Evolutionary conservation across 345 rosid species (phyloP).

Genomic region (Camelina laxa): DNA sequence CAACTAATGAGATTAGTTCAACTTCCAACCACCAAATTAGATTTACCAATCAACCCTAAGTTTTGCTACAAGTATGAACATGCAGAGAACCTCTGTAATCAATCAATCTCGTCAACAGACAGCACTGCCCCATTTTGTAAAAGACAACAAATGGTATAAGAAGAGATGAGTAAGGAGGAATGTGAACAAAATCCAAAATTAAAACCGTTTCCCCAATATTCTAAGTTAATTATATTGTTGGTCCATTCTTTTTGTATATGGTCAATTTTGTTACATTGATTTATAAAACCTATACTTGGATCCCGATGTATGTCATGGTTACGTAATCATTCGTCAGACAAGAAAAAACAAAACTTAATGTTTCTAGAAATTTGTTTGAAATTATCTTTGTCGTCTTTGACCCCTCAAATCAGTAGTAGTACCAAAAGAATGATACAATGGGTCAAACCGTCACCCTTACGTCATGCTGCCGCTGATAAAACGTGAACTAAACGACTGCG

Average conservation of each 20-base stretch:
- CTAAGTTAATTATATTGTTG: neutral
- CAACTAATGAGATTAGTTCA: no score
- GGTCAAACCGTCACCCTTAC: neutral
- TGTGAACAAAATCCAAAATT: constrained; percentile 4
- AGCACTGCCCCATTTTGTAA: neutral
- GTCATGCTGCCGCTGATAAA: constrained; percentile 23
- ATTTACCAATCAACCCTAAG: neutral
- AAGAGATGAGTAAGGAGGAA: neutral
- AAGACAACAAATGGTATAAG: neutral
- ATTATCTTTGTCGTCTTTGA: constrained; percentile 13
- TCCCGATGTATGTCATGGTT: constrained; percentile 1
- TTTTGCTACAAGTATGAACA: neutral
- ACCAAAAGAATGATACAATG: neutral
- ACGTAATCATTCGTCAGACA: constrained; percentile 33
- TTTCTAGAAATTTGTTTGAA: neutral
- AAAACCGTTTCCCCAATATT: neutral
- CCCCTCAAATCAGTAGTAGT: neutral
- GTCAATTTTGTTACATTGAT: constrained; percentile 11
- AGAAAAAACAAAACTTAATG: neutral
- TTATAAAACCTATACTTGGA: neutral
- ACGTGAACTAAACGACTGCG: constrained; percentile 1
- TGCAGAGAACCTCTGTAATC: neutral
- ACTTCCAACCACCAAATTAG: no score
- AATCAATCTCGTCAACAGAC: neutral
- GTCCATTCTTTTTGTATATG: neutral